Base-by-base conservation (phyloP, 2,329 filamentous ascomycete genomes). In the Verticillium nonalfalfae region DNA sequence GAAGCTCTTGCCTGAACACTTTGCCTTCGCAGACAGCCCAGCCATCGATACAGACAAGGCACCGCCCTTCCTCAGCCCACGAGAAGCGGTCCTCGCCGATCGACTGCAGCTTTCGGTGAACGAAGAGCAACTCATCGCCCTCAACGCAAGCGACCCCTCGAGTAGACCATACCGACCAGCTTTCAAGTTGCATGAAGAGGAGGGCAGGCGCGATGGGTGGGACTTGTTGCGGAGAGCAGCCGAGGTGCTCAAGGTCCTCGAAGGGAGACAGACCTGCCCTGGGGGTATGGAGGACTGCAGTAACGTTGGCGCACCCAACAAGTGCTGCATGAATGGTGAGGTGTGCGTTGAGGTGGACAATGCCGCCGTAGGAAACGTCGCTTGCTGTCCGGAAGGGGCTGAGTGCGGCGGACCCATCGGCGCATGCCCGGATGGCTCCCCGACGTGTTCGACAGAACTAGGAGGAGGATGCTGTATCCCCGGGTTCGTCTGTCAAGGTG, bases 401-500 rank as follows among this genome's bases (percentile, higher is more conserved):
- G 81, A 73, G 6, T 94, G 90, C 71, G 81, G 81, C 3, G 88
- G 88, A 10, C 75, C 76, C 1, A 85, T 93, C 6, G 83, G 81
- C 0, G 70, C 70, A n/a, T 93, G 90, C 65, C 78, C 79, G 2
- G 75, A 78, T 4, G 87, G 83, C 50, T 86, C 89, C 63, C 83
- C 84, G 11, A 83, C 84, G 57, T 94, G 90, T 70, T 79, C 86
- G 0, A 79, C 84, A 7, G 81, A 81, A 38, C 72, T 87, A 0
- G 90, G 90, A 3, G 90, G 90, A 14, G 90, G 90, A 2, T 94
- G 90, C 70, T 94, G 90, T 71, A 85, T 93, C 11, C 79, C 86
- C 0, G 89, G 89, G 4, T 93, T 85, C 68, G 78, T 83, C 1
- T 94, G 90, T 68, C 79, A 85, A 61, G 87, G 87, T 18, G 77